Base-by-base conservation (phyloP, 2,329 filamentous ascomycete species). In the Beauveria sp. region DNA sequence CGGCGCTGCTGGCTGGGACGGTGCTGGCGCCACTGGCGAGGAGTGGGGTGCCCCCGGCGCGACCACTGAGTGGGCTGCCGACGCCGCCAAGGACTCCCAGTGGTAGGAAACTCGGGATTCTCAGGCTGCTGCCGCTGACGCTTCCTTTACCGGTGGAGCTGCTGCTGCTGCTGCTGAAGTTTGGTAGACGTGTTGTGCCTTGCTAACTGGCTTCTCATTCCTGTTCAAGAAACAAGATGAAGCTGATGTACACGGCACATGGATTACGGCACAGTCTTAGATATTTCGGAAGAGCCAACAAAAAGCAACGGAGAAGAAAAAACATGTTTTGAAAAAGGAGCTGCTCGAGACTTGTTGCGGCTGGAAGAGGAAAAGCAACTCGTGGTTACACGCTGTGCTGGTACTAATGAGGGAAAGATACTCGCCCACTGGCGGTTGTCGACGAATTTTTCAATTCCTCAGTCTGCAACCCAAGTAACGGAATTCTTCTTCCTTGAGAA, bases 371-470 rank as follows among this genome's bases (percentile, higher is more conserved):
- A 46, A 45, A 40, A 45, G 38, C 28, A 45, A 26, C 18, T 16
- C 22, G 16, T 40, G 69, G 66, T 65, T 66, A 65, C 67, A 64
- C 64, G 66, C 66, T 66, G 71, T 85, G 82, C 78, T 49, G 81
- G 88, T 87, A 88, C 92, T 97, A 83, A 97, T 89, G 93, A 97
- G 92, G 93, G 93, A 98, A 98, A 98, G 93, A 98, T 92, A 96
- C 88, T 91, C 84, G 75, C 76, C 71, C 78, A n/a, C 75, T 74
- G 74, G 68, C 68, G 65, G 63, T 66, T 60, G 58, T 63, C 62
- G 50, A 61, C 59, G 34, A 38, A 38, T 63, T 61, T 61, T 64
- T 60, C 62, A 65, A 65, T 61, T 65, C 64, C 60, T 57, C 66
- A 59, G 59, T 64, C 54, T 62, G 52, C 43, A 61, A 38, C 28